Base-by-base conservation (phyloP, 345 rosid genomes). In the Populus tremula region DNA sequence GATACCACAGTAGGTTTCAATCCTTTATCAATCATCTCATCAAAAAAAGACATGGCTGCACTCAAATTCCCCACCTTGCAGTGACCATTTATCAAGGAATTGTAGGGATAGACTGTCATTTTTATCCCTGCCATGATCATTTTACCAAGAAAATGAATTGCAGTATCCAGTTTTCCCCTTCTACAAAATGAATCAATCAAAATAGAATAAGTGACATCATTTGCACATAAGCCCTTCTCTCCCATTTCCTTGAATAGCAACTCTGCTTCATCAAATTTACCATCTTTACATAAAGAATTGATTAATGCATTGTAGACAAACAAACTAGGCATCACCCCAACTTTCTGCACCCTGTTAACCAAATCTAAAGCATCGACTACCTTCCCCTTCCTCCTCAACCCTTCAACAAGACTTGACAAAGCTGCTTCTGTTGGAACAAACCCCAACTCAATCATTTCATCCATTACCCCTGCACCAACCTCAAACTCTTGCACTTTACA, bases 121-220 rank as follows among this genome's bases (percentile, higher is more conserved):
- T 81, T 88, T 70, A 91, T 56, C 54, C 93, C 89, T 6, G 76
- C 66, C 69, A 81, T 82, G 17, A 29, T 75, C 97, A 96, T 93
- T 85, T 83, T 82, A 72, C 84, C 41, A 4, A 96, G 86, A 76
- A 84, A 86, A 75, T 76, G 71, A 78, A 87, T 43, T 21, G 94
- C 99, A 62, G 43, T 56, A 77, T 91, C 93, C 68, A 91, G 77
- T 73, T 87, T 70, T 5, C 94, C 94, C 84, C 90, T 86, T 87
- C 93, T 92, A 80, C 94, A 92, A 76, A 90, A 90, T 56, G 91
- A 92, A 87, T 89, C 90, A 18, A 96, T 87, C 82, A 96, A 77
- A 83, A 96, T 88, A 20, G 93, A 86, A 84, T 83, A 93, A 17
- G 98, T 89, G 56, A 91, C 87, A 69, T 87, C 88, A 84, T 93